Conservation (phyloP, 768 basidiomycete genomes). For the Cyathus striatus region DNA sequence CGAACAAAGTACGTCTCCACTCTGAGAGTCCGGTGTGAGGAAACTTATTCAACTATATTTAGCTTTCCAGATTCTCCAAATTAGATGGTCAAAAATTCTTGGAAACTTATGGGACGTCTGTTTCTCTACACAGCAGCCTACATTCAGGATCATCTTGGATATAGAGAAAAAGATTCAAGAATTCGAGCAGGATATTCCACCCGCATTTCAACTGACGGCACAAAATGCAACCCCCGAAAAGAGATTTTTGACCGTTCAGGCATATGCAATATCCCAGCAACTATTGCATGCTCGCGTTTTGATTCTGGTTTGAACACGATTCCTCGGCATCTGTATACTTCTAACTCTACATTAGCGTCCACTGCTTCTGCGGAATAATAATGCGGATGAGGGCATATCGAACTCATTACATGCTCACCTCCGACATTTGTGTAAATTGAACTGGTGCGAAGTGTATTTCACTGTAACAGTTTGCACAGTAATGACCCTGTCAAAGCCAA, state of each 20-base stretch:
- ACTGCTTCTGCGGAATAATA: too few species aligned
- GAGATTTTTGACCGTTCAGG: not conserved
- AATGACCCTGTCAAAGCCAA: not conserved
- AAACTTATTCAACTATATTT: not conserved
- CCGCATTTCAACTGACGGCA: not conserved
- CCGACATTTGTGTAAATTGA: not conserved
- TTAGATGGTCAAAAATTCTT: conserved; percentile 8
- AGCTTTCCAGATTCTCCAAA: conserved; percentile 9
- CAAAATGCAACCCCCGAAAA: not conserved
- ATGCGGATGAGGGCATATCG: too few species aligned
- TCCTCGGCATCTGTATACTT: too few species aligned
- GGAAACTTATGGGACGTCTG: conserved; percentile 8
- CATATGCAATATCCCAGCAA: not conserved
- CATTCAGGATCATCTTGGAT: conserved; percentile 3
- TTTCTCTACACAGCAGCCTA: conserved; percentile 2
- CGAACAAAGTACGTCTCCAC: conserved; percentile 6
- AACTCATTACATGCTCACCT: not conserved
- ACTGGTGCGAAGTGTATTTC: not conserved
- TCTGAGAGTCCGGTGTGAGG: not conserved
- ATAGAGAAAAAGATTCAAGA: conserved; percentile 1
- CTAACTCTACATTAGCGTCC: too few species aligned
- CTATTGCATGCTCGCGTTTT: not conserved
- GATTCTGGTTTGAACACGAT: too few species aligned
- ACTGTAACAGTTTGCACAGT: not conserved
- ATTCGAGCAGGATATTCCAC: not conserved